Base-by-base conservation (phyloP, 257 asterid genomes). In the Solanum commersonii region DNA sequence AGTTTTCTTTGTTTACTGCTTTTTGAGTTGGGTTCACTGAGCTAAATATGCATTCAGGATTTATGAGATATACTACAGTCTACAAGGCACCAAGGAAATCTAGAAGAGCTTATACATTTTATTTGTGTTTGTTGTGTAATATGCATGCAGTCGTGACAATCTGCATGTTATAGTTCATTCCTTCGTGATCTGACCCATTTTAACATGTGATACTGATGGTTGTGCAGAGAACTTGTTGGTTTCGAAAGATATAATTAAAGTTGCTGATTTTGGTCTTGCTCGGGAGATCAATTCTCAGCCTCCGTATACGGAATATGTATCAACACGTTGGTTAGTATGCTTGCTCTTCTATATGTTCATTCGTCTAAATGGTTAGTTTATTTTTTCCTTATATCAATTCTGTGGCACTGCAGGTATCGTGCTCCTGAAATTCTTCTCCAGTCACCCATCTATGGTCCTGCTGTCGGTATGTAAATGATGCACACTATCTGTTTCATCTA, bases 381-480 rank as follows among this genome's bases (percentile, higher is more conserved):
- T 27, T 15, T 18, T 84, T 33, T 68, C 38, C 86, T 68, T 86
- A 65, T 29, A 38, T 33, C 85, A 70, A 2, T 89, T 74, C 71
- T 83, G 85, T 89, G 56, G 49, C 5, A 60, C 65, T 95, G 91
- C 91, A 96, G 99, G 99, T 97, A 97, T 87, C 94, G 99, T 35
- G 99, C 99, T 90, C 99, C 99, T 84, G 99, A 97, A 92, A 97
- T 97, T 94, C 92, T 97, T 77, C 98, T 97, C 73, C 98, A 95
- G 87, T 97, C 98, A 42, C 95, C 96, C 52, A 87, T 83, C 35
- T 97, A 97, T 89, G 98, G 98, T 86, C 92, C 98, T 90, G 94
- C 98, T 60, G 99, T 97, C 91, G 99, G 99, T 97, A 87, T 90
- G 98, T 91, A 84, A 59, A 56, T 20, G 65, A 56, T 76, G 15